Evolutionary conservation across 225 moss, liverwort and hornwort species (phyloP).

Genomic region (Thuidium tamariscinum): DNA sequence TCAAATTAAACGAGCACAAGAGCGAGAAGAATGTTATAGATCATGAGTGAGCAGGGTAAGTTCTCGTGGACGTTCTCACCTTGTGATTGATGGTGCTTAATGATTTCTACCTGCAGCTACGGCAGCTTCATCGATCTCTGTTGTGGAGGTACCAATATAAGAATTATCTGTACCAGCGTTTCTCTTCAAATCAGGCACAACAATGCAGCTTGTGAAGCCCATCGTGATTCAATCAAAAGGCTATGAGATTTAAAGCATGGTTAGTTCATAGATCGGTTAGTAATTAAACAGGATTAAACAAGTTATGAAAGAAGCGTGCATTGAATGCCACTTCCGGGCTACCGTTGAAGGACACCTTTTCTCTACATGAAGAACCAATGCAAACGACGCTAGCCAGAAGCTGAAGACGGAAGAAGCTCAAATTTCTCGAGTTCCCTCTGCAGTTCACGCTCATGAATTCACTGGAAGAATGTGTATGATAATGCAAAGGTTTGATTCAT

Average conservation of each 20-base stretch:
- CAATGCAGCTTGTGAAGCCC: neutral
- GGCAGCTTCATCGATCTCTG: neutral
- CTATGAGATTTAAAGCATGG: neutral
- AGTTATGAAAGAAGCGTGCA: conserved; percentile 15
- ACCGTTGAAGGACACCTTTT: conserved; percentile 17
- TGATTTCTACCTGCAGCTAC: neutral
- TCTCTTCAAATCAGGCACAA: neutral
- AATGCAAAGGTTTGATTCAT: neutral
- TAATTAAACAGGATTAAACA: neutral
- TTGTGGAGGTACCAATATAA: neutral
- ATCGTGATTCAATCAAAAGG: neutral
- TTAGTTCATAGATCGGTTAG: neutral
- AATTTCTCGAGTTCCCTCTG: neutral
- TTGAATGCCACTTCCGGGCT: conserved; percentile 22
- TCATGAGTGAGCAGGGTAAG: neutral
- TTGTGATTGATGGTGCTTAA: neutral
- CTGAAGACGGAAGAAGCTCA: conserved; percentile 1
- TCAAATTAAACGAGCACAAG: neutral
- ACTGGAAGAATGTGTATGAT: neutral
- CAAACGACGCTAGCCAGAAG: neutral
- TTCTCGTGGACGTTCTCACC: neutral
- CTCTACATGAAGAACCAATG: conserved; percentile 31
- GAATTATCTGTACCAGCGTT: neutral
- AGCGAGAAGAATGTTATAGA: neutral
- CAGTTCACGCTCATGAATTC: neutral